Evolutionary conservation across 2,329 filamentous ascomycete genomes (phyloP), one percentile per base, ranked within the genome.

Genomic region (Colletotrichum spinosum): DNA sequence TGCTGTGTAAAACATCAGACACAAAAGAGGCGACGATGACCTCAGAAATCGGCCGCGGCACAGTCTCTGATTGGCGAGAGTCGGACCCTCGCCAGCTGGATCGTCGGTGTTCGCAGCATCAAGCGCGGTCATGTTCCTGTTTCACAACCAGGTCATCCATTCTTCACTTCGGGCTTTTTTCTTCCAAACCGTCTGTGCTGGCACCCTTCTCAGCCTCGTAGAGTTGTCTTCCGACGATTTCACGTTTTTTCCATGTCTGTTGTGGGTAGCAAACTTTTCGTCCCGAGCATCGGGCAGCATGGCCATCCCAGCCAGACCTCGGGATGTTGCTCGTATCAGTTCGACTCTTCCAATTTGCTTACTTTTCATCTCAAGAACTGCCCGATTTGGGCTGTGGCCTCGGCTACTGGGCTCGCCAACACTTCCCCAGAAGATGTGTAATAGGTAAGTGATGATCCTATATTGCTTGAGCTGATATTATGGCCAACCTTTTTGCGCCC

Each of bases 71-170:
- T 56, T 65, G 58, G 52, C 13, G 34, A 52, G 48, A 42, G 53
- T 53, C 62, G 39, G 52, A 57, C 39, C 48, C 39, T 56, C 15
- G 33, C 46, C 48, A 49, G 62, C 48, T 17, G 49, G 59, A 39
- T 39, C 49, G 53, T 12, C 42, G 46, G 48, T 25, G 4, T n/a
- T 49, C 53, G 15, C 33, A 13, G 59, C 44, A 63, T 63, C 59
- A 57, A 5, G 25, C 33, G 56, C 54, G 58, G 48, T 54, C 63
- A 54, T 53, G 53, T 57, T 11, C 52, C 25, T 54, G 63, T 66
- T 66, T 66, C 63, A 63, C 62, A 59, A 66, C 59, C n/a, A n/a
- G 63, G 53, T 55, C 17, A 63, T 35, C 52, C 41, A 50, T 55
- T 53, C 8, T 34, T 44, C 37, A 13, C 53, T 39, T 57, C 52